A percentile compares a stretch with the other conserved stretches of the same genome.
phyloP scores from a whole-genome alignment of 1,284 basidiomycete genomes.

The Cutaneotrichosporon mucoides region DNA sequence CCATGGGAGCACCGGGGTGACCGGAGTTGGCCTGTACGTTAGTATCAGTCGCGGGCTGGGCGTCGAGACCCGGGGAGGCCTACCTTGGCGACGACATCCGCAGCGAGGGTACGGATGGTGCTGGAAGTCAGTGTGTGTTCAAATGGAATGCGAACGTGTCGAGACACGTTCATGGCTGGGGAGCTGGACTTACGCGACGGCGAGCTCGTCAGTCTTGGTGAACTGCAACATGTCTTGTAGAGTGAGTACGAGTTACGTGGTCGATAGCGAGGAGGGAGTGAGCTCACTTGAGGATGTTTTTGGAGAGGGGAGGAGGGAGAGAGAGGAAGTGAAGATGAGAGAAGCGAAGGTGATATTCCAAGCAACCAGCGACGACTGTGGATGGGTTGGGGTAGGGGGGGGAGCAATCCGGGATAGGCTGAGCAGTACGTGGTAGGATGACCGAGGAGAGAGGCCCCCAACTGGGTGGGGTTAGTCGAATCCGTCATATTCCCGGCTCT shows the following conservation, averaged over 20 bases:
- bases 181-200: slow-evolving; percentile 36
- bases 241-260: not conserved
- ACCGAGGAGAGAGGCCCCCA: too few species aligned
- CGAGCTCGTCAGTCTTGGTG: slow-evolving; percentile 53
- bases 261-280: not conserved
- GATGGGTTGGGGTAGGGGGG: not conserved
- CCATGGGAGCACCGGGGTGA: slow-evolving; percentile 87
- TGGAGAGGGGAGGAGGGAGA: not conserved
- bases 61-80: slow-evolving; percentile 53
- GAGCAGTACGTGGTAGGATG: too few species aligned
- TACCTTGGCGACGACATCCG: slow-evolving; percentile 51
- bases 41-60: too few species aligned
- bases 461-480: too few species aligned
- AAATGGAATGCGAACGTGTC: not conserved
- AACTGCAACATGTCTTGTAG: slow-evolving; percentile 16
- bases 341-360: not conserved
- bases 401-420: too few species aligned
- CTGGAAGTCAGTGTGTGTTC: slow-evolving; percentile 19
- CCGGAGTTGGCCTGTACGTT: slow-evolving; percentile 78
- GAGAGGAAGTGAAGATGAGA: slow-evolving; percentile 26
- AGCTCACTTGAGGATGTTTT: not conserved
- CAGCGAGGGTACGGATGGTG: slow-evolving; percentile 52
- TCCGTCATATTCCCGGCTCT: too few species aligned
- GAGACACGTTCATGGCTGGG: not conserved
- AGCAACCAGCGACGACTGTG: too few species aligned